Base-by-base conservation (phyloP, 768 basidiomycete genomes). In the Leccinellum rugosiceps region DNA sequence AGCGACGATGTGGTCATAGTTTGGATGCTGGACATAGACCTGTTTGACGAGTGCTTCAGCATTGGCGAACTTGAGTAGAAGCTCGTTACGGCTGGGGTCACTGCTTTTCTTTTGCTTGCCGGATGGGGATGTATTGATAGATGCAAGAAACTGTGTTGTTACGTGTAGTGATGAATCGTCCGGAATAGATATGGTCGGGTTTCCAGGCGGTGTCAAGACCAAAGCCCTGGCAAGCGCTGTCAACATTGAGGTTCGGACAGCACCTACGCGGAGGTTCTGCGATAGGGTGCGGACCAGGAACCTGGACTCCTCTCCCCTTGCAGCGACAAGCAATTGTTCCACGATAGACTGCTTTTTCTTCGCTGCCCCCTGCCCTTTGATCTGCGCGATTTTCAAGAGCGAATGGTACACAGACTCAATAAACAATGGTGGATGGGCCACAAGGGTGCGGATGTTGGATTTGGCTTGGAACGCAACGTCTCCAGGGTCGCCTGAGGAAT, bases 391-490 rank as follows among this genome's bases (percentile, higher is more conserved):
- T 61, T 82, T 82, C 53, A 89, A 69, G 53, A 96, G 71, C 0
- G 85, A 79, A 15, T 80, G 71, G 67, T 92, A 92, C 0, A 95
- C 85, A 59, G 78, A 77, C 26, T 79, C 74, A 28, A 92, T 78
- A 31, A 80, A 76, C 6, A 93, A 75, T 11, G 86, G 81, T n/a
- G 83, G 75, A 64, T 90, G 89, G 3, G 88, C 83, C 25, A 90
- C 68, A 25, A 94, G 77, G 4, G 90, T 90, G 44, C 90, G 80
- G 21, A 91, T 71, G 56, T 82, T 89, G 4, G 84, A 83, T 68
- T 88, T 93, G 10, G 93, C 92, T 56, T 84, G 82, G 64, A 85
- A 93, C 1, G 94, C 94, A 8, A 94, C 91, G 67, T 94, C 92
- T 0, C 94, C 94, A 25, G 84, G 81, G 72, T 97, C 94, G 4